Base-by-base conservation (phyloP, 352 stramenopile species). In the Globisporangium lucens region DNA sequence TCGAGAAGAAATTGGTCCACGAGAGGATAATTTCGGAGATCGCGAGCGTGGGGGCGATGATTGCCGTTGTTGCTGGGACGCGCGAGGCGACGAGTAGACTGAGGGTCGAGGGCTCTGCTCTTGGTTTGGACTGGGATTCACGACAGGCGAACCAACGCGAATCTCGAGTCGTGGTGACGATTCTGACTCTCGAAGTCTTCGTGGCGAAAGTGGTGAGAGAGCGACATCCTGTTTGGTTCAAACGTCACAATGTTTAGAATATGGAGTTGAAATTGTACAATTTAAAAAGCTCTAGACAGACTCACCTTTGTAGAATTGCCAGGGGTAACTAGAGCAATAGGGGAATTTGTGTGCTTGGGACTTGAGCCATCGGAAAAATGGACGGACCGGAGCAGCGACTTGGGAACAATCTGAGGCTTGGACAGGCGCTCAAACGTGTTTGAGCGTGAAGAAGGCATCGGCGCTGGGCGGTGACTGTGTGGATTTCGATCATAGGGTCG, bases 341-440 rank as follows among this genome's bases (percentile, higher is more conserved):
- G 10, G 2, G n/a, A 4, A 8, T 27, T 61, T 20, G 9, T 20
- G 17, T 30, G 56, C 20, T 46, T 61, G 33, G 56, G 4, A 12
- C 20, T 61, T 27, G n/a, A 13, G 20, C 0, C 1, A 1, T 35
- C 56, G 8, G 53, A 62, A 17, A 56, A 57, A 9, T n/a, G 24
- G 5, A 43, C 41, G 17, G 36, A 38, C 33, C 65, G 61, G 24
- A 73, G 60, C 24, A 75, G 20, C 7, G 67, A 67, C 20, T 75
- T 75, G 24, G 61, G 65, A 20, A 61, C 17, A 10, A 73, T 55
- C 56, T 59, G 68, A 4, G 72, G 74, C 7, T 64, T 69, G 2
- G 78, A 65, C 33, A 85, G 66, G 7, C 82, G 73, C 1, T 88
- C 79, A 64, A 87, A 89, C 3, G 87, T 80, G 4, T 70, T 82